Percentiles rank a stretch among this genome's conserved stretches.
phyloP scores from a whole-genome alignment of 495 filamentous ascomycete species.

The Bombardia bombarda region DNA sequence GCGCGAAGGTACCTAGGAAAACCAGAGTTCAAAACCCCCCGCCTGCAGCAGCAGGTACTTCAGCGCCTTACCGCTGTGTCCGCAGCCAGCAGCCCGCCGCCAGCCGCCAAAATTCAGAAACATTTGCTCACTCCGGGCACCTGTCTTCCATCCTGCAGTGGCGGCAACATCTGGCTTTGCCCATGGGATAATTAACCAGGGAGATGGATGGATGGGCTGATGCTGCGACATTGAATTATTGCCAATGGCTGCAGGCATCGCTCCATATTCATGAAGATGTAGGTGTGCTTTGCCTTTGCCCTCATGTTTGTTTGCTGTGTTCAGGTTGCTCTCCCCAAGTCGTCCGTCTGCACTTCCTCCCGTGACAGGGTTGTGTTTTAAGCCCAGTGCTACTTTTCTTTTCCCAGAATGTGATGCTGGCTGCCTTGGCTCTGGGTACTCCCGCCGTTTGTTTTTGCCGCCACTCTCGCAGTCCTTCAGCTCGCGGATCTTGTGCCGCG shows the following conservation, averaged over 20 bases:
- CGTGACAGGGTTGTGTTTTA: conserved; percentile 12
- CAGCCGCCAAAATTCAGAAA: background rate
- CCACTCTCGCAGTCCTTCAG: conserved; percentile 18
- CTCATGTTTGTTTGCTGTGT: conserved; percentile 3
- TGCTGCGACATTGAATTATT: conserved; percentile 19
- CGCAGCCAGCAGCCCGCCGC: background rate
- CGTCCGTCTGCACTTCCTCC: conserved; percentile 7
- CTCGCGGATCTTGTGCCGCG: conserved; percentile 14
- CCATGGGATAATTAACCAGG: conserved; percentile 21
- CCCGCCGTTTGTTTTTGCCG: conserved; percentile 9
- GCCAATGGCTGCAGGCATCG: conserved; percentile 12
- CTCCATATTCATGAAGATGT: conserved; percentile 11
- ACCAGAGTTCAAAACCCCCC: no score
- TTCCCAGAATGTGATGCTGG: conserved; percentile 1
- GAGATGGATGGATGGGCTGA: conserved; percentile 5
- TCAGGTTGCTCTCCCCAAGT: conserved; percentile 4
- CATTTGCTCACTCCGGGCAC: no score
- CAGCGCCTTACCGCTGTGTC: background rate
- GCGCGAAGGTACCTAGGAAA: no score
- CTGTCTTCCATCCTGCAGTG: no score
- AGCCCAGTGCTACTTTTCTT: conserved; percentile 19
- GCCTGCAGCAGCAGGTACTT: no score
- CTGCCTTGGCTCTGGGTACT: conserved; percentile 5
- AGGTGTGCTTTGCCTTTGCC: conserved; percentile 1
- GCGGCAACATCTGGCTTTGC: conserved; percentile 9